A percentile compares a stretch with the other conserved stretches of the same genome.
Evolutionary conservation across 2,329 filamentous ascomycete genomes (phyloP).

Genomic region (Nothopassalora personata): DNA sequence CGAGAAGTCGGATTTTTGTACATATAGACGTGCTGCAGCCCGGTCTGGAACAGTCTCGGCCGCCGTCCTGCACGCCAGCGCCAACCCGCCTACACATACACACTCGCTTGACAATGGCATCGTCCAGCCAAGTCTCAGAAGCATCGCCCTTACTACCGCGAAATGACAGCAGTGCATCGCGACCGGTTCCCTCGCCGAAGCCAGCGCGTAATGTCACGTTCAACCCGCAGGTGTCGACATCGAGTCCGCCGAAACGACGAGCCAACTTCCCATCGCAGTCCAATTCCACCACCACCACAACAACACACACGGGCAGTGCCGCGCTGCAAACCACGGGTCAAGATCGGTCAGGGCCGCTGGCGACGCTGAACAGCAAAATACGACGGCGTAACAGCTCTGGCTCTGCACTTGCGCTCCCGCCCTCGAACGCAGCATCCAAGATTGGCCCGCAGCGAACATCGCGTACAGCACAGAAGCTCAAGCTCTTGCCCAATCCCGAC

Average conservation of each 20-base stretch:
- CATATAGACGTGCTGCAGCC: not conserved
- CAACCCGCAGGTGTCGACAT: constrained; percentile 55
- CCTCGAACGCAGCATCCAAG: constrained; percentile 53
- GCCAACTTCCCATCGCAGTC: constrained; percentile 32
- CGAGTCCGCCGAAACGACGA: constrained; percentile 36
- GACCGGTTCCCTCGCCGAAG: constrained; percentile 27
- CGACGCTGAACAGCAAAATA: constrained; percentile 80
- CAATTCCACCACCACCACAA: constrained; percentile 3
- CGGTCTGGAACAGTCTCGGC: not conserved
- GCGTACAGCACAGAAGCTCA: constrained; percentile 93
- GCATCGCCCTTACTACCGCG: constrained; percentile 23
- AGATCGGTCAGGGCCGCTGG: constrained; percentile 57
- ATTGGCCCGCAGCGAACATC: constrained; percentile 92
- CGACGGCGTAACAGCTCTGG: constrained; percentile 81
- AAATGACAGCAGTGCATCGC: constrained; percentile 11
- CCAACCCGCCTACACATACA: not conserved
- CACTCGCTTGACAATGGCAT: constrained; percentile 8
- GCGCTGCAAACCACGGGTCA: constrained; percentile 32
- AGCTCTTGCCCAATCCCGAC: constrained; percentile 89
- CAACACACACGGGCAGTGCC: constrained; percentile 15
- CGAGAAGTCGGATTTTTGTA: not conserved
- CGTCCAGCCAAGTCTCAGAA: constrained; percentile 12
- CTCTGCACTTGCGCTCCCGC: constrained; percentile 45
- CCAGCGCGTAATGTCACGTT: constrained; percentile 67
- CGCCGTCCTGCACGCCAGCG: not conserved